Evolutionary conservation across 371 early-diverging fungal species (phyloP).

Genomic region (Nosema bombycis): DNA sequence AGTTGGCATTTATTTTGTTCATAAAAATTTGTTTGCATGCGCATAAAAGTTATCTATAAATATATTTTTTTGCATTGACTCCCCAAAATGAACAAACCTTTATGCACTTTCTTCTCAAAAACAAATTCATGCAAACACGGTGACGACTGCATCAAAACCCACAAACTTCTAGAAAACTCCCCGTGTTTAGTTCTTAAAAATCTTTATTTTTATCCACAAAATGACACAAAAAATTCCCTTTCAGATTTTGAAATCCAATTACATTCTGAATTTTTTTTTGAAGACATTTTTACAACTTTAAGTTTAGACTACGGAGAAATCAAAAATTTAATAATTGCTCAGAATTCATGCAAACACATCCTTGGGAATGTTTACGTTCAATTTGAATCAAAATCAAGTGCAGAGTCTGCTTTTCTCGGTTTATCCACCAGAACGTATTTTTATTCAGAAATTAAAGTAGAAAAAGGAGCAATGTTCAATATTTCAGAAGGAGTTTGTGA

Average conservation of each 20-base stretch:
- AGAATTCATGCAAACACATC: conserved; percentile 91
- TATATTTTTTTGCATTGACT: too few relatives aligned
- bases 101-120: conserved; percentile 90
- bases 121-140: conserved; percentile 93
- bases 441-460: conserved; percentile 82
- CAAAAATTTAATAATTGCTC: conserved; percentile 85
- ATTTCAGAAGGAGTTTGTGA: conserved; percentile 91
- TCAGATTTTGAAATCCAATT: conserved; percentile 73
- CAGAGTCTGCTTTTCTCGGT: conserved; percentile 76
- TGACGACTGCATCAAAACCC: conserved; percentile 87
- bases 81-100: not conserved
- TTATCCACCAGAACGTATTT: conserved; percentile 84
- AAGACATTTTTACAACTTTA: conserved; percentile 85
- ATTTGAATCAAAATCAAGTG: conserved; percentile 79
- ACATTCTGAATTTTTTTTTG: conserved; percentile 86
- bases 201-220: conserved; percentile 83
- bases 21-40: too few relatives aligned
- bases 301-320: conserved; percentile 83
- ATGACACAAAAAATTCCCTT: conserved; percentile 71
- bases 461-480: conserved; percentile 85
- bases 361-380: conserved; percentile 81
- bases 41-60: too few relatives aligned
- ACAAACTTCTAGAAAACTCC: conserved; percentile 84
- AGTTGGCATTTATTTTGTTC: too few relatives aligned
- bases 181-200: conserved; percentile 83